Percentiles rank a stretch among this genome's conserved stretches.
Conservation (phyloP, 2,329 filamentous ascomycete genomes). For the Achaetomium macrosporum region DNA sequence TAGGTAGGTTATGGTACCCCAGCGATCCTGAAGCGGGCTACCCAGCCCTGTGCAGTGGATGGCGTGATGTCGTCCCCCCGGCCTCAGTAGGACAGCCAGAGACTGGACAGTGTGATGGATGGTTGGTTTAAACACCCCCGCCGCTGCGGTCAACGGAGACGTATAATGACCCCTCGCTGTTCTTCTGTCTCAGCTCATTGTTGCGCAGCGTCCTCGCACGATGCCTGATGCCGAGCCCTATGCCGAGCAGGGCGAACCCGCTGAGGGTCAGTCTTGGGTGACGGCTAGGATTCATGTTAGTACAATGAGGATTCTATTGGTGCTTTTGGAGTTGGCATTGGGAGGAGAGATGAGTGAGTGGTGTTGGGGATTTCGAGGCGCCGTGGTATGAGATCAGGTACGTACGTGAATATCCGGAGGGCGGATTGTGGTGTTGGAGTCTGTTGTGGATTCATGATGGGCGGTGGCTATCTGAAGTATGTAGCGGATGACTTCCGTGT, state of each 20-base stretch:
- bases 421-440: neutral
- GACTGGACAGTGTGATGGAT: too few species aligned
- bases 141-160: slow-evolving; percentile 49
- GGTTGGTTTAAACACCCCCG: slow-evolving; percentile 35
- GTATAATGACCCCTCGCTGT: slow-evolving; percentile 35
- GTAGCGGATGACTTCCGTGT: too few species aligned
- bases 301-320: neutral
- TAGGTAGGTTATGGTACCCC: too few species aligned
- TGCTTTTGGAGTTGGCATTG: neutral
- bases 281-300: slow-evolving; percentile 27
- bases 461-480: too few species aligned
- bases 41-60: too few species aligned
- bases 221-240: slow-evolving; percentile 31
- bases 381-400: neutral
- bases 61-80: too few species aligned
- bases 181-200: slow-evolving; percentile 41
- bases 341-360: neutral
- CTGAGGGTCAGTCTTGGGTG: slow-evolving; percentile 34
- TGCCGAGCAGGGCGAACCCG: slow-evolving; percentile 29
- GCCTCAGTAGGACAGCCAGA: too few species aligned
- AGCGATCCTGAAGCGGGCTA: too few species aligned
- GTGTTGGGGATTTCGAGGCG: too few species aligned
- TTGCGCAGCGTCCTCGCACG: slow-evolving; percentile 32
- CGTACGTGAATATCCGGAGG: slow-evolving; percentile 10
- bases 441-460: too few species aligned